These are phyloP conservation scores for Xylaria sp. DNA, from an alignment of 2,329 filamentous ascomycete genomes.

Conservation along the genomic window DNA sequence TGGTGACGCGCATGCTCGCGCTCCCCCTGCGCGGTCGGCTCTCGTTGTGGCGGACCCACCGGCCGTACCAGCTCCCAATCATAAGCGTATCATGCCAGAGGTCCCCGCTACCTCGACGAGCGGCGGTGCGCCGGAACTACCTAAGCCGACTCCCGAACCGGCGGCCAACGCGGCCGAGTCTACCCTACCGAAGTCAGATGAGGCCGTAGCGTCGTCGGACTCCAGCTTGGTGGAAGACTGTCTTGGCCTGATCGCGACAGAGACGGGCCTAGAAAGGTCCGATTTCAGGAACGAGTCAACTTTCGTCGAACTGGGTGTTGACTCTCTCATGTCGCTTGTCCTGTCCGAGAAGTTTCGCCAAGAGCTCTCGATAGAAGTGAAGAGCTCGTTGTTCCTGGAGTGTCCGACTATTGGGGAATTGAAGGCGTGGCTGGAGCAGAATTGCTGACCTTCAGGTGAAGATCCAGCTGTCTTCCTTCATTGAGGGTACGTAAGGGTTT, in stretches of 20 bases:
- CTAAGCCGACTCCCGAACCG: too few relatives aligned
- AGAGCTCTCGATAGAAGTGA: slow-evolving; percentile 5
- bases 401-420: slow-evolving; percentile 8
- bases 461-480: too few relatives aligned
- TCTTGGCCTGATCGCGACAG: not conserved
- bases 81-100: too few relatives aligned
- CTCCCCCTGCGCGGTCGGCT: too few relatives aligned
- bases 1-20: not conserved
- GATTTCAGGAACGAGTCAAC: not conserved
- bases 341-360: not conserved
- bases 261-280: not conserved
- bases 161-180: too few relatives aligned
- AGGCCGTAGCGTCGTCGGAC: not conserved
- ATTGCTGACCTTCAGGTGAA: too few relatives aligned
- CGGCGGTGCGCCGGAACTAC: too few relatives aligned
- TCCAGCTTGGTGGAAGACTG: not conserved
- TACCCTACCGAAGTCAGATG: too few relatives aligned
- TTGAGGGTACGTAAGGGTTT: too few relatives aligned
- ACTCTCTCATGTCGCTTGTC: not conserved
- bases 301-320: not conserved
- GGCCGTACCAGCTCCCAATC: too few relatives aligned
- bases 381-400: slow-evolving; percentile 8
- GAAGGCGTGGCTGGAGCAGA: not conserved
- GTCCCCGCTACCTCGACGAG: too few relatives aligned
- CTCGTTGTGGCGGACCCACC: too few relatives aligned